Conservation (phyloP, 2,329 filamentous ascomycete species). For the Sporothrix luriei region DNA sequence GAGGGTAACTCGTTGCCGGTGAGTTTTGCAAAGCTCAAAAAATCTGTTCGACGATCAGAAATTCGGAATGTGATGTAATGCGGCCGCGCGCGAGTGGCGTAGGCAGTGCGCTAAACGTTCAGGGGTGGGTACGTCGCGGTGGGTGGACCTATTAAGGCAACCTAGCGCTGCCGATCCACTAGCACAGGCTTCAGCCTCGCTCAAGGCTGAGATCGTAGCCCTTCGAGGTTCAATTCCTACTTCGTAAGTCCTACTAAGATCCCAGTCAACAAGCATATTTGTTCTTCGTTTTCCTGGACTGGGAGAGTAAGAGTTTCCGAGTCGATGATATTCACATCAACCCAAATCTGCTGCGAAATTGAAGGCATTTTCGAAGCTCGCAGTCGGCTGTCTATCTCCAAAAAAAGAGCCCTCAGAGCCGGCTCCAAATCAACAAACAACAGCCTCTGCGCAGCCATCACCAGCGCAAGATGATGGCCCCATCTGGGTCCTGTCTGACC, state of each 20-base stretch:
- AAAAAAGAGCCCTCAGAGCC: neutral
- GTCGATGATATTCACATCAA: neutral
- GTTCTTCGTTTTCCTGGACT: neutral
- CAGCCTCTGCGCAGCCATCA: neutral
- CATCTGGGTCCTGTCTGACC: conserved; percentile 57
- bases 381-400: conserved; percentile 8
- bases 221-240: no score
- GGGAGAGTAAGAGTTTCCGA: neutral
- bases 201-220: neutral
- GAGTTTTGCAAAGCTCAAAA: neutral
- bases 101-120: conserved; percentile 12
- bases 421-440: neutral
- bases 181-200: neutral
- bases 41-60: neutral
- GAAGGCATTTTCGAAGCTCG: conserved; percentile 14
- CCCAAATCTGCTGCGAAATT: neutral
- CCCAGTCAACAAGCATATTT: neutral
- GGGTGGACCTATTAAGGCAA: neutral
- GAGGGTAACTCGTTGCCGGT: neutral
- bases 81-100: conserved; percentile 11
- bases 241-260: no score
- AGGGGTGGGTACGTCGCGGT: neutral
- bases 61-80: conserved; percentile 22
- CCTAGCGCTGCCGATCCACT: conserved; percentile 16
- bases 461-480: conserved; percentile 1